Conservation (phyloP, 1,284 basidiomycete species). For the Neotropicomus parvogracilis region DNA sequence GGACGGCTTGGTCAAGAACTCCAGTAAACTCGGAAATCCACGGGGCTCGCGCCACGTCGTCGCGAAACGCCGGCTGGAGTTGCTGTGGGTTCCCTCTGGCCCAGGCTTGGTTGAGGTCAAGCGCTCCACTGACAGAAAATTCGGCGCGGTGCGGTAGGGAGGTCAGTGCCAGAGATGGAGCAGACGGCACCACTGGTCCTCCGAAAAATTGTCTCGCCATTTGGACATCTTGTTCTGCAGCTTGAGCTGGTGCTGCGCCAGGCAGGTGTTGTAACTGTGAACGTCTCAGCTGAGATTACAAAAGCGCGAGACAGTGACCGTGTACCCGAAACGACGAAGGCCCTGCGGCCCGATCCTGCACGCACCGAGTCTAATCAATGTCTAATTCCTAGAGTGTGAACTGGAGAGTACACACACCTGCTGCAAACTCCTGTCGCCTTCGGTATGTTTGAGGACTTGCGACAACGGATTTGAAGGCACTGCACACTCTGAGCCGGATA, state of each 20-base stretch:
- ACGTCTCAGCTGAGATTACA: conserved; percentile 4
- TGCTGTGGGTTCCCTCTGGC: conserved; percentile 46
- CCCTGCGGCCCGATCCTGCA: conserved; percentile 68
- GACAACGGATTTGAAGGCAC: conserved; percentile 83
- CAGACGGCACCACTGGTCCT: conserved; percentile 35
- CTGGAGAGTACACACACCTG: conserved; percentile 50
- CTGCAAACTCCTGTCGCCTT: conserved; percentile 85
- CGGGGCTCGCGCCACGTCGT: conserved; percentile 29
- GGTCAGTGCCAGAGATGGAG: conserved; percentile 31
- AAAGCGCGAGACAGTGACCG: neutral
- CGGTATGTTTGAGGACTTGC: conserved; percentile 89
- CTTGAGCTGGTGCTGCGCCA: conserved; percentile 43
- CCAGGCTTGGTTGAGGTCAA: conserved; percentile 52
- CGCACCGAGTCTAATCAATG: conserved; percentile 5
- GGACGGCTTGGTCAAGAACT: conserved; percentile 4
- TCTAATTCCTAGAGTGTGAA: neutral
- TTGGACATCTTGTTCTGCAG: conserved; percentile 63
- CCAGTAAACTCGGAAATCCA: conserved; percentile 53
- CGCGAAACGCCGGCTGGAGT: conserved; percentile 35
- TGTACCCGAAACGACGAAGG: conserved; percentile 66
- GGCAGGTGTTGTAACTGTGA: conserved; percentile 71
- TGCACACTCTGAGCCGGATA: conserved; percentile 90
- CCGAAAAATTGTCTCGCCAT: conserved; percentile 79
- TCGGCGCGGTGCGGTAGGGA: conserved; percentile 38
- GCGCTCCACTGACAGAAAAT: conserved; percentile 32